Evolutionary conservation across 2,329 filamentous ascomycete genomes (phyloP).

Genomic region (Gliomastix tumulicola): DNA sequence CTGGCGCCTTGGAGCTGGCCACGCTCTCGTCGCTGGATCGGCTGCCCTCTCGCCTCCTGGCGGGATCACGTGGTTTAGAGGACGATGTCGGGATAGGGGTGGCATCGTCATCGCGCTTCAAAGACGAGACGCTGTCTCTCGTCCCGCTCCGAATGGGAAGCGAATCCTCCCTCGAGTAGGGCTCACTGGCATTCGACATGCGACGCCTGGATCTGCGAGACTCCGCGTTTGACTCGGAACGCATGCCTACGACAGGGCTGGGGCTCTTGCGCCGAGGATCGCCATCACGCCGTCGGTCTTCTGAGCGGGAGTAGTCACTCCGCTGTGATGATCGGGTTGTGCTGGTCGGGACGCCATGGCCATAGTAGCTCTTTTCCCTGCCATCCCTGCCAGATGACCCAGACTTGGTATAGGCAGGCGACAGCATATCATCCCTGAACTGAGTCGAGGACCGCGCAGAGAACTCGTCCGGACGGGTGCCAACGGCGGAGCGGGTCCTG

Average conservation of each 20-base stretch:
- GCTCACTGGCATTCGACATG: conserved; percentile 19
- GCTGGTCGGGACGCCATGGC: conserved; percentile 8
- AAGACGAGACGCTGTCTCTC: conserved; percentile 12
- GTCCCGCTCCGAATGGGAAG: conserved; percentile 14
- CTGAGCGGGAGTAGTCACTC: conserved; percentile 18
- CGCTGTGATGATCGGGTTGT: conserved; percentile 12
- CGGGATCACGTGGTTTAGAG: conserved; percentile 14
- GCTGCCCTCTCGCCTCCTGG: conserved; percentile 21
- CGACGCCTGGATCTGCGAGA: conserved; percentile 14
- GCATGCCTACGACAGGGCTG: conserved; percentile 3
- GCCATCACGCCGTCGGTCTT: conserved; percentile 11
- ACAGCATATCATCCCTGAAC: conserved; percentile 25
- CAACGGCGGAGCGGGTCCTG: conserved; percentile 26
- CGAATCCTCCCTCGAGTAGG: conserved; percentile 5
- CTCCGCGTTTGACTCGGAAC: conserved; percentile 13
- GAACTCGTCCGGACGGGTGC: conserved; percentile 22
- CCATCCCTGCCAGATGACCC: conserved; percentile 28
- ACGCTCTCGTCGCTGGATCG: conserved; percentile 31
- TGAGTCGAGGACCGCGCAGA: conserved; percentile 17
- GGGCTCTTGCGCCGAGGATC: conserved; percentile 4
- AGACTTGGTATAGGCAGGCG: conserved; percentile 34
- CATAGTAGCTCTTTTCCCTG: conserved; percentile 34
- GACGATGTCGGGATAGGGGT: conserved; percentile 8
- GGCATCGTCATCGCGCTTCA: conserved; percentile 2
- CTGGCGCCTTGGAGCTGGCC: conserved; percentile 17